phyloP scores from a whole-genome alignment of 2,329 filamentous ascomycete species.

The Parafenestella ontariensis region DNA sequence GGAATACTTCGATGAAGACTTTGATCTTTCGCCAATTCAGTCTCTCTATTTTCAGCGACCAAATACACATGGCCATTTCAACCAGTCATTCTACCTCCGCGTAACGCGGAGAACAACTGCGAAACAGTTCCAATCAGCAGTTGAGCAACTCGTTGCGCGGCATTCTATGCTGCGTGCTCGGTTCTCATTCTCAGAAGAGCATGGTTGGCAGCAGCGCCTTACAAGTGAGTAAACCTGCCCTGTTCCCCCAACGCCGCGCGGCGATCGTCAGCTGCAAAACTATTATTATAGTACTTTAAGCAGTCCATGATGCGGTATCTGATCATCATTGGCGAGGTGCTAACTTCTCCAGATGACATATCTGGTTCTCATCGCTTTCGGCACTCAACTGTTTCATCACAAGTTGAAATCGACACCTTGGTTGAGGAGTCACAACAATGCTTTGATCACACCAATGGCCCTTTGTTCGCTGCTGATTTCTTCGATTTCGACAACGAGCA shows the following conservation, averaged over 20 bases:
- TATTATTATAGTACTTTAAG: no score
- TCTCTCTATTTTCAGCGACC: constrained; percentile 41
- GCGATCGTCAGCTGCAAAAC: background rate
- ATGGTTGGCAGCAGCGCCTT: constrained; percentile 43
- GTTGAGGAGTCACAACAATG: constrained; percentile 42
- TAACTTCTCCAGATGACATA: constrained; percentile 27
- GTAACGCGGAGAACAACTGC: constrained; percentile 33
- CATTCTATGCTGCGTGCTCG: constrained; percentile 46
- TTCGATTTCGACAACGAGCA: constrained; percentile 42
- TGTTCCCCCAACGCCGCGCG: background rate
- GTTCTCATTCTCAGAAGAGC: constrained; percentile 29
- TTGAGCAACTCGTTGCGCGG: constrained; percentile 34
- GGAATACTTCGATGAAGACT: constrained; percentile 39
- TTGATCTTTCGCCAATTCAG: constrained; percentile 44
- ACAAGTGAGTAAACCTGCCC: constrained; percentile 23
- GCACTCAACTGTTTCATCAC: constrained; percentile 24
- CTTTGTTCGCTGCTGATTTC: constrained; percentile 45
- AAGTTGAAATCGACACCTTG: constrained; percentile 36
- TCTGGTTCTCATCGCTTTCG: constrained; percentile 38
- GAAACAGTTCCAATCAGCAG: constrained; percentile 30
- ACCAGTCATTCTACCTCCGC: constrained; percentile 44
- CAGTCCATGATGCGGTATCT: no score
- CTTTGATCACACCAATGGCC: constrained; percentile 33
- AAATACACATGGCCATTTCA: constrained; percentile 43
- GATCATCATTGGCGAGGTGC: background rate